Conservation (phyloP, 2,329 filamentous ascomycete species). For the Fusarium pininemorale region DNA sequence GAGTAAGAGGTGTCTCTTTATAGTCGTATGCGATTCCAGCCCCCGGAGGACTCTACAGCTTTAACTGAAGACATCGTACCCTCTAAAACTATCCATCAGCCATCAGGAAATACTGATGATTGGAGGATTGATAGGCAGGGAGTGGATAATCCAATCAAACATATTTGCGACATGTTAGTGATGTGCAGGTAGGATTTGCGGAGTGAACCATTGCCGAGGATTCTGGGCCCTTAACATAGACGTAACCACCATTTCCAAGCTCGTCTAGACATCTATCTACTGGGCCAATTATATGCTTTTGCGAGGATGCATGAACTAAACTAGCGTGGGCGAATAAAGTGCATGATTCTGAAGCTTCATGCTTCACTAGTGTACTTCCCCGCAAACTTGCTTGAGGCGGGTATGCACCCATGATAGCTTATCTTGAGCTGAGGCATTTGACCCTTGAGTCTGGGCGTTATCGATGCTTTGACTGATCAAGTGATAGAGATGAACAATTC, state of each 20-base stretch:
- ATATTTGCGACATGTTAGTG: not conserved
- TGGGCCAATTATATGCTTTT: not conserved
- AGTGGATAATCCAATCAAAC: not conserved
- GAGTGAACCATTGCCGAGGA: not conserved
- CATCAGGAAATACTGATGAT: not conserved
- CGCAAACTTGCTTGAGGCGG: not conserved
- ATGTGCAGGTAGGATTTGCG: not conserved
- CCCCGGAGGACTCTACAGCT: too few species aligned
- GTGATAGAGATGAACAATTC: not conserved
- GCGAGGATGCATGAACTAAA: not conserved
- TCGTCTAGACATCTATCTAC: not conserved
- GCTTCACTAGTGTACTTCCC: not conserved
- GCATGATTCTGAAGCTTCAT: not conserved
- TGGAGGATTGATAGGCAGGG: accelerated
- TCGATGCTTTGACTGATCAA: accelerated
- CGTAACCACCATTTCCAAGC: not conserved
- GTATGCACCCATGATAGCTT: not conserved
- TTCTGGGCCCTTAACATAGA: not conserved
- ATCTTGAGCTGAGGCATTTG: not conserved
- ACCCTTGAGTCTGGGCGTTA: not conserved
- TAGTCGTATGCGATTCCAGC: not conserved
- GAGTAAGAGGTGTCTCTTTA: not conserved
- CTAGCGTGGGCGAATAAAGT: not conserved
- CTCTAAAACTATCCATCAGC: too few species aligned
- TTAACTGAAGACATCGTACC: too few species aligned